phyloP scores from a whole-genome alignment of 192 early-diverging fungal genomes.

The Pilobolus umbonatus region DNA sequence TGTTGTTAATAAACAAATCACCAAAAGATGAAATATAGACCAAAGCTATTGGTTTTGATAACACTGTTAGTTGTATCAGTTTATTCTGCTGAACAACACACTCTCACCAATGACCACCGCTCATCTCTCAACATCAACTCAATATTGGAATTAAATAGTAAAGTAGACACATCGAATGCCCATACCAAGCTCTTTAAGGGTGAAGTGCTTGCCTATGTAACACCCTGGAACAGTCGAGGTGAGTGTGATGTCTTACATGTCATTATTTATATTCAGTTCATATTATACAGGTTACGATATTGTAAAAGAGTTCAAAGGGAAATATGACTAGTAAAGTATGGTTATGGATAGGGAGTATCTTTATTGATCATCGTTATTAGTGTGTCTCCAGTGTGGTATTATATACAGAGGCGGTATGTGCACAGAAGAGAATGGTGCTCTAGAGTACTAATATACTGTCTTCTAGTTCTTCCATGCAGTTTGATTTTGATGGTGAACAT shows the following conservation, averaged over 20 bases:
- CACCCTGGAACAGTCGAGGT: constrained; percentile 43
- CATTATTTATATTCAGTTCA: background rate
- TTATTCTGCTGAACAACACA: too few relatives aligned
- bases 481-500: constrained; percentile 29
- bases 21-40: too few relatives aligned
- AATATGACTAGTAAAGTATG: constrained; percentile 39
- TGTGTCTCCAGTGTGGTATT: constrained; percentile 38
- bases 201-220: constrained; percentile 36
- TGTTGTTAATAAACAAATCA: too few relatives aligned
- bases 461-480: constrained; percentile 5
- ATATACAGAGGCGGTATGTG: constrained; percentile 23
- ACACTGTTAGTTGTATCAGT: too few relatives aligned
- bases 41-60: too few relatives aligned
- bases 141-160: too few relatives aligned
- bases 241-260: background rate
- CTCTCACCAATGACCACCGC: too few relatives aligned
- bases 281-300: constrained; percentile 33
- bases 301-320: constrained; percentile 41
- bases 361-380: constrained; percentile 5
- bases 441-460: background rate
- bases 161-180: constrained; percentile 16
- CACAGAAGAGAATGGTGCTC: background rate
- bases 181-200: constrained; percentile 29
- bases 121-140: too few relatives aligned
- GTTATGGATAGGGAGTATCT: background rate